A percentile compares a stretch with the other conserved stretches of the same genome.
Conservation (phyloP, 345 rosid genomes). For the Salix exigua region DNA sequence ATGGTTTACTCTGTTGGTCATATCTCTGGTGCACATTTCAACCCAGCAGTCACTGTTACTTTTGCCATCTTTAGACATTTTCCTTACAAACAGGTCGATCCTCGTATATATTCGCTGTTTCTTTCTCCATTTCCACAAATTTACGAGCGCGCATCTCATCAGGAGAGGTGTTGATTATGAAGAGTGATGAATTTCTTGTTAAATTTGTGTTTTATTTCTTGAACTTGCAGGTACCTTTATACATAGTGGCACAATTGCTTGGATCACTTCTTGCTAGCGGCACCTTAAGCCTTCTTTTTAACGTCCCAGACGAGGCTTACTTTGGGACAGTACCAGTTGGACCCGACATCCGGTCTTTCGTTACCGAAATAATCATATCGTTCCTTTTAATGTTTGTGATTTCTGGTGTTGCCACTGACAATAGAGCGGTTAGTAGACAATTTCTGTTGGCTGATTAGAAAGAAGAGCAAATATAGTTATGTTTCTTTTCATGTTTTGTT, state of each 20-base stretch:
- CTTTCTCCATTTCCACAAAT: too few species aligned
- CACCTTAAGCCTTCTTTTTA: neutral
- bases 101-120: neutral
- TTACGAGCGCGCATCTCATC: neutral
- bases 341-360: slow-evolving; percentile 10
- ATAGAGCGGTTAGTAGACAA: slow-evolving; percentile 2
- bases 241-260: slow-evolving; percentile 9
- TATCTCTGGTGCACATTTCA: slow-evolving; percentile 35
- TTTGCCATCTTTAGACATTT: slow-evolving; percentile 18
- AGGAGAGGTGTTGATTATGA: neutral
- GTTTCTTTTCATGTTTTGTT: too few species aligned
- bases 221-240: slow-evolving; percentile 16
- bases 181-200: neutral
- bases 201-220: neutral
- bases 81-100: slow-evolving; percentile 12
- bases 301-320: neutral
- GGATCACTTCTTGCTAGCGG: slow-evolving; percentile 25
- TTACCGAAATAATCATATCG: slow-evolving; percentile 15
- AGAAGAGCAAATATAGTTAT: too few species aligned
- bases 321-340: slow-evolving; percentile 26
- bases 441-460: too few species aligned
- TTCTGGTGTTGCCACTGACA: slow-evolving; percentile 18
- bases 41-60: slow-evolving; percentile 26
- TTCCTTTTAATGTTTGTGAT: slow-evolving; percentile 26
- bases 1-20: slow-evolving; percentile 25